These are phyloP conservation scores for Kodamaea ohmeri DNA, from an alignment of 1,139 yeast species.

Conservation along the genomic window DNA sequence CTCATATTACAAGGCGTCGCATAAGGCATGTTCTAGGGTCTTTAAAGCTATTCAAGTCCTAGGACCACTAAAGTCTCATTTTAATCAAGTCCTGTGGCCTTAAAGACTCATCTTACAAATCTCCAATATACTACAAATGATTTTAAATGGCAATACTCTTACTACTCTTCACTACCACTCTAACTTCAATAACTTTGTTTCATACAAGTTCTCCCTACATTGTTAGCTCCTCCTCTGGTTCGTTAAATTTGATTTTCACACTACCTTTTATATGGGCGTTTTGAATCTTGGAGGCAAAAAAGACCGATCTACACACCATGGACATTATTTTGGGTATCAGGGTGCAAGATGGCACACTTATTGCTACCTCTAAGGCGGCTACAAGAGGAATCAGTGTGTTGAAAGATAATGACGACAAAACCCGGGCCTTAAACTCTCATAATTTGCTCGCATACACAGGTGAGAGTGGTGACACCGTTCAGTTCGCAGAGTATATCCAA, in stretches of 20 bases:
- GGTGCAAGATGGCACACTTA: slow-evolving; percentile 73
- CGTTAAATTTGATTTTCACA: slow-evolving; percentile 3
- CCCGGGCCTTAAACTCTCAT: slow-evolving; percentile 71
- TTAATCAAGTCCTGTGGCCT: too few species aligned
- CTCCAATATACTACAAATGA: too few species aligned
- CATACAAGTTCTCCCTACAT: too few species aligned
- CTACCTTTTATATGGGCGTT: slow-evolving; percentile 5
- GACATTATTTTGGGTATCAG: slow-evolving; percentile 87
- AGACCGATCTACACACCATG: slow-evolving; percentile 42
- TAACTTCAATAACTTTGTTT: too few species aligned
- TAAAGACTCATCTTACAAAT: too few species aligned
- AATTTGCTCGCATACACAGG: slow-evolving; percentile 89
- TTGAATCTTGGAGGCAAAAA: slow-evolving; percentile 12
- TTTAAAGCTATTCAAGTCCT: too few species aligned
- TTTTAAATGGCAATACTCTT: too few species aligned
- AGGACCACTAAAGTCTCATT: too few species aligned
- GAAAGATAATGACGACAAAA: slow-evolving; percentile 85
- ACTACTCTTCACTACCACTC: too few species aligned
- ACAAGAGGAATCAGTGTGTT: slow-evolving; percentile 91
- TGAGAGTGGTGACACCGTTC: slow-evolving; percentile 96
- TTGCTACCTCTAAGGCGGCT: slow-evolving; percentile 92
- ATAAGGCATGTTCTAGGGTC: too few species aligned
- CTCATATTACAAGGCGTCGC: too few species aligned
- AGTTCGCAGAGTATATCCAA: slow-evolving; percentile 89
- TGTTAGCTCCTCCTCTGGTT: too few species aligned